phyloP scores from a whole-genome alignment of 768 basidiomycete species.

The Leccinum fibrillosum region DNA sequence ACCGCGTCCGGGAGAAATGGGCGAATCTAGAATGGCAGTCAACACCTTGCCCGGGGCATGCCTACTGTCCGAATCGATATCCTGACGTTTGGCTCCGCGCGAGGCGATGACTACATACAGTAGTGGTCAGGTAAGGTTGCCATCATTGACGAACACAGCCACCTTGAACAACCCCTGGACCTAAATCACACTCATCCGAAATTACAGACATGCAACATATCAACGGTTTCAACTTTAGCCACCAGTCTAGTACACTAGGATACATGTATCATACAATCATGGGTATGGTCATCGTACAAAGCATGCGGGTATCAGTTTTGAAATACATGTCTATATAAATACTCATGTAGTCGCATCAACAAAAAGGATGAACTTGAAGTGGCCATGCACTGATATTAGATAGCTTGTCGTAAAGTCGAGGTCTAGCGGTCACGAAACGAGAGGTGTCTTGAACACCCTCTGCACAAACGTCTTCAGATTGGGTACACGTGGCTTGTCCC shows the following conservation, averaged over 20 bases:
- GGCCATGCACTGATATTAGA: background rate
- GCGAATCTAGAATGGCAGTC: background rate
- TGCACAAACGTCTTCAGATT: constrained; percentile 28
- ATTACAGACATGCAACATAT: background rate
- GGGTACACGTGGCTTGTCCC: constrained; percentile 24
- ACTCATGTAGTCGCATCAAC: background rate
- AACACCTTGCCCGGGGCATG: too few species aligned
- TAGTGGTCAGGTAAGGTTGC: too few species aligned
- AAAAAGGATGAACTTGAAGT: background rate
- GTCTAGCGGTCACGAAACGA: constrained; percentile 19
- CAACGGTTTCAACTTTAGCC: background rate
- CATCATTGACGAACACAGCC: background rate
- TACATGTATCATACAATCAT: constrained; percentile 8
- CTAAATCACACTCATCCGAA: background rate
- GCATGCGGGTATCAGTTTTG: constrained; percentile 18
- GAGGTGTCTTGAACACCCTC: constrained; percentile 31
- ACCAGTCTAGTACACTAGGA: constrained; percentile 1
- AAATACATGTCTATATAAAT: constrained; percentile 11
- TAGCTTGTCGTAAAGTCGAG: background rate
- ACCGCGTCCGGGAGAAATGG: background rate
- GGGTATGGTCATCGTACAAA: constrained; percentile 16
- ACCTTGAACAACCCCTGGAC: background rate
- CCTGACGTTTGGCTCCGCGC: too few species aligned
- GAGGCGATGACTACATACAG: too few species aligned
- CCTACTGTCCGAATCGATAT: too few species aligned